Base-by-base conservation (phyloP, 306 rosid species). In the Begonia fuchsioides region DNA sequence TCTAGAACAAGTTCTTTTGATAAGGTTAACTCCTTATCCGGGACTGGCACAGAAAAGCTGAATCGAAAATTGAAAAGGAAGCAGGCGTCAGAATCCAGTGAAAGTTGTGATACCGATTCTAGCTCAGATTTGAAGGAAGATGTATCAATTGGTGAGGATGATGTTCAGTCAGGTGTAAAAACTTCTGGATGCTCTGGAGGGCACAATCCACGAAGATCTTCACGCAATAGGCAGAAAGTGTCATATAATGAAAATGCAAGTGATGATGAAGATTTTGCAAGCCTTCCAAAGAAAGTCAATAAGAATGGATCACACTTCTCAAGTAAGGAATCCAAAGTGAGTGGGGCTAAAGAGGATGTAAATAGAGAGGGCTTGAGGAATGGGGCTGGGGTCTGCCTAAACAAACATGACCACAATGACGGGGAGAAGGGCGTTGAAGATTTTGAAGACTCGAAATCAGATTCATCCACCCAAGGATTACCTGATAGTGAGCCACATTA, bases 181-280 rank as follows among this genome's bases (percentile, higher is more conserved):
- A 72, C 53, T 18, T 26, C 35, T 26, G 35, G 35, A 26, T 26
- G 35, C 35, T 10, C 38, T 44, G 63, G 64, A 56, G 80, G 72
- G 26, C 75, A 51, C 48, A 47, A 50, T 57, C 84, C 65, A 7
- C 82, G 98, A 13, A 81, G 98, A 59, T 90, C 98, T 41, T 17
- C 71, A 1, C 78, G 98, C 38, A 71, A 44, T 49, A 90, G 72
- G 70, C 87, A 80, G 60, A 65, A 77, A 52, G 74, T 82, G 68
- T 73, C 90, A 26, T 85, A 82, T 50, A 67, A 59, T 44, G 98
- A 85, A 69, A 79, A 77, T 63, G n/a, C 39, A 17, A 81, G 93
- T 45, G 95, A 78, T 9, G 79, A 75, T 1, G 78, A 50, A 0
- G 71, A 40, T n/a, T 12, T 7, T 10, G 3, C 20, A 16, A 43